Conservation (phyloP, 495 filamentous ascomycete species). For the Tuber umbilicatum region DNA sequence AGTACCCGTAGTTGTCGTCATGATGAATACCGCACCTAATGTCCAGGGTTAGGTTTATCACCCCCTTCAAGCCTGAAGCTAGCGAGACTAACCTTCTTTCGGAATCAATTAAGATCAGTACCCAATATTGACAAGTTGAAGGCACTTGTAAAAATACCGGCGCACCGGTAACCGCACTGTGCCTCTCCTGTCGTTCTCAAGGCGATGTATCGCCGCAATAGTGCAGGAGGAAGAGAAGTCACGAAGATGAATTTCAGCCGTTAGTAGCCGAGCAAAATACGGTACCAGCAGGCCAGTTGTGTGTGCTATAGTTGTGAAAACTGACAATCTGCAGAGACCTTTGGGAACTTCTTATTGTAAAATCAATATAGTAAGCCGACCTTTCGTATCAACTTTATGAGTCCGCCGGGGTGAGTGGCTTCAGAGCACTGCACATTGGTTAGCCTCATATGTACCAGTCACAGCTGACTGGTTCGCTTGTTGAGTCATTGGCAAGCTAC, state of each 20-base stretch:
- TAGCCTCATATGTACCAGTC: neutral
- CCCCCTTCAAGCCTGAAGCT: neutral
- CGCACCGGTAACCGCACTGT: neutral
- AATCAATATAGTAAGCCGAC: neutral
- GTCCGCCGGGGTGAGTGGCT: neutral
- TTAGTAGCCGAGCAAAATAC: neutral
- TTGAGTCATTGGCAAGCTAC: neutral
- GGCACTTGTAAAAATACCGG: neutral
- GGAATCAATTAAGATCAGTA: neutral
- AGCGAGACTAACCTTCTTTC: neutral
- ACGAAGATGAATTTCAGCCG: neutral
- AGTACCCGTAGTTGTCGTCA: neutral
- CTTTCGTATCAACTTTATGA: neutral
- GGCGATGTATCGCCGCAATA: neutral
- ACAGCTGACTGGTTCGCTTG: neutral
- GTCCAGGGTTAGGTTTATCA: neutral
- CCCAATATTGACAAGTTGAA: neutral
- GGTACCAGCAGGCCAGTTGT: neutral
- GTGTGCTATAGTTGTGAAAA: neutral
- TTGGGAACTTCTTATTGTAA: neutral
- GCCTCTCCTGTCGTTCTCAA: neutral
- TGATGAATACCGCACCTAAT: neutral
- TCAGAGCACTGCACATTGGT: neutral
- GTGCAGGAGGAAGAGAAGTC: neutral
- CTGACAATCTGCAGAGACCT: neutral